Conservation (phyloP, 148 eudicot species). For the Bassia scoparia region DNA sequence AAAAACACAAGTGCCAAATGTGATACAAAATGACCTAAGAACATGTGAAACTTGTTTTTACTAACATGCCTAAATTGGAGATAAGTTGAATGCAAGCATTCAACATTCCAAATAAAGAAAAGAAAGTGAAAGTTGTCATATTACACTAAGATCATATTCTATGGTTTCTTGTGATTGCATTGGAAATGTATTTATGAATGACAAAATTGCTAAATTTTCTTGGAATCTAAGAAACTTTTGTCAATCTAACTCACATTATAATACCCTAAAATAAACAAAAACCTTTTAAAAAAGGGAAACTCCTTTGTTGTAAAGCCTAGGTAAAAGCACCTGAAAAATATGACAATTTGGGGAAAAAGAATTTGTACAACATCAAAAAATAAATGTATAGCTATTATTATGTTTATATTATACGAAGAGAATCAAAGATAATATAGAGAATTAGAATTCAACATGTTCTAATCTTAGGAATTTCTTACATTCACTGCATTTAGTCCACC, state of each 20-base stretch:
- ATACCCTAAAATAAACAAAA: not conserved
- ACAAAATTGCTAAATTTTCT: not conserved
- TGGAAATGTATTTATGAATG: conserved; percentile 8
- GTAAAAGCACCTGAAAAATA: conserved; percentile 18
- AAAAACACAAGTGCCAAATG: too few relatives aligned
- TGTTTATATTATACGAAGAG: not conserved
- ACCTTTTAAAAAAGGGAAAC: not conserved
- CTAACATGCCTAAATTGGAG: too few relatives aligned
- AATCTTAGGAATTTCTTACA: not conserved
- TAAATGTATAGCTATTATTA: not conserved
- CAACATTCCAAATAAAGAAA: too few relatives aligned
- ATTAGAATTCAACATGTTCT: not conserved
- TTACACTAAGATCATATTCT: not conserved
- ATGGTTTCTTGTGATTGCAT: conserved; percentile 8
- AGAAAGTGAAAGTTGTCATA: not conserved
- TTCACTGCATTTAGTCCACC: conserved; percentile 16
- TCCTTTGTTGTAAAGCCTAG: not conserved
- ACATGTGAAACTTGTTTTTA: too few relatives aligned
- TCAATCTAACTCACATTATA: not conserved
- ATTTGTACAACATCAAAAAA: not conserved
- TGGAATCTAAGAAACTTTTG: conserved; percentile 11
- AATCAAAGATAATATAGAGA: not conserved
- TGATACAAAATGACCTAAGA: too few relatives aligned
- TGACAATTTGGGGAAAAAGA: conserved; percentile 5
- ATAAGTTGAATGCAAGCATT: too few relatives aligned